Evolutionary conservation across 768 basidiomycete species (phyloP).

Genomic region (Suillus sp.): DNA sequence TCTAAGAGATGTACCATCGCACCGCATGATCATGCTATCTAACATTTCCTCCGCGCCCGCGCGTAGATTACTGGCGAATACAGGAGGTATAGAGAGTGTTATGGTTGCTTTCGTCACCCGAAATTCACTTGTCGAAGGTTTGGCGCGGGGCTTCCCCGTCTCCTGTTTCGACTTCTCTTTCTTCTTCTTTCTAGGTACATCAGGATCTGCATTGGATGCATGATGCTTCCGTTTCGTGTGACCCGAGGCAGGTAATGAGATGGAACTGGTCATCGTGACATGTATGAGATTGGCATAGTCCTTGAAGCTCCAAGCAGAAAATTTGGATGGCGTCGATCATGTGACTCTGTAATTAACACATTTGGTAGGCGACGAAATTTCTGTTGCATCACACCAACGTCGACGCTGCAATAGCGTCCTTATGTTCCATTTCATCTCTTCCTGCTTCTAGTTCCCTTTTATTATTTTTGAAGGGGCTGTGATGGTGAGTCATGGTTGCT

Average conservation of each 20-base stretch:
- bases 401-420: neutral
- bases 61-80: constrained; percentile 73
- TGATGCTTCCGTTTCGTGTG: constrained; percentile 44
- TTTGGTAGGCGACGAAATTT: neutral
- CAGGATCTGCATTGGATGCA: constrained; percentile 24
- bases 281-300: neutral
- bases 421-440: neutral
- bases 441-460: neutral
- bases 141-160: constrained; percentile 42
- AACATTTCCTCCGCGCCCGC: constrained; percentile 85
- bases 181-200: constrained; percentile 39
- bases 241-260: constrained; percentile 6
- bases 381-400: neutral
- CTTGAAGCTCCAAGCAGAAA: neutral
- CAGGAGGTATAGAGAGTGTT: constrained; percentile 75
- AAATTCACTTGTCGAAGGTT: constrained; percentile 50
- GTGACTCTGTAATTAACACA: neutral
- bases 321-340: neutral
- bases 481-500: neutral
- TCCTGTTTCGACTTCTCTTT: constrained; percentile 18
- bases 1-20: constrained; percentile 22
- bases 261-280: constrained; percentile 11
- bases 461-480: constrained; percentile 9
- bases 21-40: constrained; percentile 97
- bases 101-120: constrained; percentile 64